These are phyloP conservation scores for Leccinum uliginosum DNA, from an alignment of 768 basidiomycete genomes.

Conservation along the genomic window DNA sequence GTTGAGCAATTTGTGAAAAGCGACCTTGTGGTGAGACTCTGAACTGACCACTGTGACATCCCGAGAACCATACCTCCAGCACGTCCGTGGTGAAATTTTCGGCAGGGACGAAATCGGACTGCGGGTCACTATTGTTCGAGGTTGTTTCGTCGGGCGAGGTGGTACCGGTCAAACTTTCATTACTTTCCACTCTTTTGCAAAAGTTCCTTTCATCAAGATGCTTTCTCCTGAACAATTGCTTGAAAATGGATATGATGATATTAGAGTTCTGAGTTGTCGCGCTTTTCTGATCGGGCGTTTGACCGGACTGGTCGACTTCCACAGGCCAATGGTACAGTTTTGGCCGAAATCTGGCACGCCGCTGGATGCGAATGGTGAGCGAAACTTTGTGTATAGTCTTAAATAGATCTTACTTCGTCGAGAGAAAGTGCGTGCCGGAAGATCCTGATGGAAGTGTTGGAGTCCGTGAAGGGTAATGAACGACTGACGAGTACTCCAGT, in stretches of 20 bases:
- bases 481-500: conserved; percentile 60
- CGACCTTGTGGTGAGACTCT: not conserved
- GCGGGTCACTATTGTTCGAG: not conserved
- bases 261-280: not conserved
- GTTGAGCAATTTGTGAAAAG: not conserved
- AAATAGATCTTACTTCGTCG: conserved; percentile 52
- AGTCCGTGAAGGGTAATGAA: conserved; percentile 62
- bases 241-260: not conserved
- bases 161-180: not conserved
- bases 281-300: not conserved
- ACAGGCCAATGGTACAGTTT: conserved; percentile 53
- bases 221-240: conserved; percentile 1
- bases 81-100: conserved; percentile 41
- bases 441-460: conserved; percentile 57
- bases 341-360: conserved; percentile 61
- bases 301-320: conserved; percentile 28
- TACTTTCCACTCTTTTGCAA: not conserved
- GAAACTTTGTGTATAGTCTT: not conserved
- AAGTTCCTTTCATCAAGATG: not conserved
- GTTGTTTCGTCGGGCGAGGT: not conserved
- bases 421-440: conserved; percentile 78
- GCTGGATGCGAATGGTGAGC: conserved; percentile 36
- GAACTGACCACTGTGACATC: conserved; percentile 61
- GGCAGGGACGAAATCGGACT: not conserved
- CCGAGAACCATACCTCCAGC: conserved; percentile 78